A percentile compares a stretch with the other conserved stretches of the same genome.
Evolutionary conservation across 2,329 filamentous ascomycete genomes (phyloP).

Genomic region (Fusarium veterinarium): DNA sequence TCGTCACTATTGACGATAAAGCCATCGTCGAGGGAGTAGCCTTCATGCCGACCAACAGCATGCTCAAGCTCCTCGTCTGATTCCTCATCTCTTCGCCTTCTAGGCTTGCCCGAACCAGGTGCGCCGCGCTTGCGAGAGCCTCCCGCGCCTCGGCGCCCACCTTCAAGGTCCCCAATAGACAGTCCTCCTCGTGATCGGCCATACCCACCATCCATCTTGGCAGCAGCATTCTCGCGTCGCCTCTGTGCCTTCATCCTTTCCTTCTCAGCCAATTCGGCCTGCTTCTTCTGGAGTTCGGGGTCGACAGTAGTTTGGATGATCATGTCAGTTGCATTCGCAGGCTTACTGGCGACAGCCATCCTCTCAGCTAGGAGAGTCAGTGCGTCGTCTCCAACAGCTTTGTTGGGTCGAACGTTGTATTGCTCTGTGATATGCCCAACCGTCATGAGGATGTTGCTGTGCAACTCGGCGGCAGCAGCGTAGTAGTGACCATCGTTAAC

Average conservation of each 20-base stretch:
- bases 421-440: slow-evolving; percentile 82
- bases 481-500: slow-evolving; percentile 81
- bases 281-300: slow-evolving; percentile 78
- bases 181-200: slow-evolving; percentile 66
- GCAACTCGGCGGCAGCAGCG: slow-evolving; percentile 76
- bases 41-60: slow-evolving; percentile 72
- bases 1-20: slow-evolving; percentile 83
- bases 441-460: slow-evolving; percentile 75
- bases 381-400: slow-evolving; percentile 76
- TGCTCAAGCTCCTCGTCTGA: slow-evolving; percentile 79
- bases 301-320: slow-evolving; percentile 78
- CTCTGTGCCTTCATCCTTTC: slow-evolving; percentile 75
- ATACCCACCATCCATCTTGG: slow-evolving; percentile 70
- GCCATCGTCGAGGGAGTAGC: slow-evolving; percentile 83
- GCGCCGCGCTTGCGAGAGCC: slow-evolving; percentile 65
- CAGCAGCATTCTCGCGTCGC: slow-evolving; percentile 74
- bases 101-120: slow-evolving; percentile 61
- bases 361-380: slow-evolving; percentile 74
- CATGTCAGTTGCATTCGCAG: slow-evolving; percentile 68
- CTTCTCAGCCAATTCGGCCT: slow-evolving; percentile 80
- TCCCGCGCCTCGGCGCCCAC: slow-evolving; percentile 60
- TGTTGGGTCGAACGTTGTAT: slow-evolving; percentile 75
- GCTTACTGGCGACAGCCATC: slow-evolving; percentile 72
- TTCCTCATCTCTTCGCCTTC: slow-evolving; percentile 74
- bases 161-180: slow-evolving; percentile 77